phyloP scores from a whole-genome alignment of 176 grass and related monocot genomes.

The Musa itinerans region DNA sequence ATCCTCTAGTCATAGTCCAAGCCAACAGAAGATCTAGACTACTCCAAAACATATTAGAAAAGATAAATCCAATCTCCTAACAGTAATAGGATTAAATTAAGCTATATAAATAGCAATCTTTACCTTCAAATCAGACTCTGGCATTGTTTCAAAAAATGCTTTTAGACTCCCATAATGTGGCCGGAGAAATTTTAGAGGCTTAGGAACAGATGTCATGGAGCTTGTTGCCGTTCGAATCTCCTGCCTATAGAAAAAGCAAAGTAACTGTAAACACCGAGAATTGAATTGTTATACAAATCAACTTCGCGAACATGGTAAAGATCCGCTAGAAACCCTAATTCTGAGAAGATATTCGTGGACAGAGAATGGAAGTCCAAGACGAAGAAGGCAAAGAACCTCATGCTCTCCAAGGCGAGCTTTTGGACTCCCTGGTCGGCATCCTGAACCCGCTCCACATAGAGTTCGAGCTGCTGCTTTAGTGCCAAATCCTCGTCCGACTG shows the following conservation, averaged over 20 bases:
- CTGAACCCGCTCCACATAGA: slow-evolving; percentile 75
- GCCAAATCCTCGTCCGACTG: slow-evolving; percentile 96
- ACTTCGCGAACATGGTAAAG: not conserved
- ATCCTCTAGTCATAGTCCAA: too few relatives aligned
- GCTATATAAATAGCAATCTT: not conserved
- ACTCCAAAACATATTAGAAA: too few relatives aligned
- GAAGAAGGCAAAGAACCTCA: slow-evolving; percentile 38
- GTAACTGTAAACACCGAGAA: not conserved
- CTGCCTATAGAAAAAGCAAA: slow-evolving; percentile 30
- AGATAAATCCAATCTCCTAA: too few relatives aligned
- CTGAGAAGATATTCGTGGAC: too few relatives aligned
- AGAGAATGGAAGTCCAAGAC: not conserved
- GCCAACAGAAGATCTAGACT: too few relatives aligned
- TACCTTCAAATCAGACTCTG: slow-evolving; percentile 79
- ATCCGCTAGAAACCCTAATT: too few relatives aligned
- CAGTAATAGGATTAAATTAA: not conserved
- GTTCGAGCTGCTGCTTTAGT: slow-evolving; percentile 86
- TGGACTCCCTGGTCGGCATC: slow-evolving; percentile 73
- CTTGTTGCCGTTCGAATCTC: slow-evolving; percentile 91
- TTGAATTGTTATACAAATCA: not conserved
- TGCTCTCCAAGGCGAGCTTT: slow-evolving; percentile 88
- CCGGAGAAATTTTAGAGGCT: slow-evolving; percentile 87
- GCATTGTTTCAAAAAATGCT: slow-evolving; percentile 57
- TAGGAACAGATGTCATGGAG: slow-evolving; percentile 94
- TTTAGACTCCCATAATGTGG: slow-evolving; percentile 89